Conservation (phyloP, 176 grass and related monocot genomes). For the Zea luxurians region DNA sequence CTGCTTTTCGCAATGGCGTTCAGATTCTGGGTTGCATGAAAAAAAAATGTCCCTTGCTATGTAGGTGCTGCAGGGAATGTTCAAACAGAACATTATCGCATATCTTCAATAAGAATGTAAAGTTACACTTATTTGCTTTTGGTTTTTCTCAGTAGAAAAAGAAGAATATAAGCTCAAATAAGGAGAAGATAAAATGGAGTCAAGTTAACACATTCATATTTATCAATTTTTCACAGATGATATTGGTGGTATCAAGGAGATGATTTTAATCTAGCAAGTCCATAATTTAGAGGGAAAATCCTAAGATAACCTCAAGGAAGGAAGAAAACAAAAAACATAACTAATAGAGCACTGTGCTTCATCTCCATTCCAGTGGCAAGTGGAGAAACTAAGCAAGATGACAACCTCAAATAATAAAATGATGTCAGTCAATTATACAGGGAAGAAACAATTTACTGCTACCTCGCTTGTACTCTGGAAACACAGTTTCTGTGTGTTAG, state of each 20-base stretch:
- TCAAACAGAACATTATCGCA: neutral
- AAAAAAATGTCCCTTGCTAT: too few species aligned
- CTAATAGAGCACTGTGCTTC: neutral
- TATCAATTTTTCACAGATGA: neutral
- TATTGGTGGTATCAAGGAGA: neutral
- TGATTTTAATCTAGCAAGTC: neutral
- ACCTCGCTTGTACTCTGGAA: neutral
- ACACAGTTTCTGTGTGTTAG: neutral
- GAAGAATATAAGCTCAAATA: neutral
- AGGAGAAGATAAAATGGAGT: neutral
- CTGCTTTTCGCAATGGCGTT: neutral
- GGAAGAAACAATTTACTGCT: neutral
- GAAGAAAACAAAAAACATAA: neutral
- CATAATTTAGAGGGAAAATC: slow-evolving; percentile 10
- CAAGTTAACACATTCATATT: neutral
- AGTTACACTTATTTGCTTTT: neutral
- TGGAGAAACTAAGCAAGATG: slow-evolving; percentile 13
- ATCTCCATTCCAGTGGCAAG: neutral
- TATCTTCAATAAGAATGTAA: slow-evolving; percentile 17
- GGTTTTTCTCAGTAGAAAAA: neutral
- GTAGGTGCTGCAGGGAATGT: neutral
- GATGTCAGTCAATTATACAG: neutral
- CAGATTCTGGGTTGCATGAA: too few species aligned
- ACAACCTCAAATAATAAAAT: slow-evolving; percentile 1
- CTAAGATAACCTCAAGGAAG: neutral